A percentile compares a stretch with the other conserved stretches of the same genome.
phyloP scores from a whole-genome alignment of 768 basidiomycete species.

The Dioszegia hungarica region DNA sequence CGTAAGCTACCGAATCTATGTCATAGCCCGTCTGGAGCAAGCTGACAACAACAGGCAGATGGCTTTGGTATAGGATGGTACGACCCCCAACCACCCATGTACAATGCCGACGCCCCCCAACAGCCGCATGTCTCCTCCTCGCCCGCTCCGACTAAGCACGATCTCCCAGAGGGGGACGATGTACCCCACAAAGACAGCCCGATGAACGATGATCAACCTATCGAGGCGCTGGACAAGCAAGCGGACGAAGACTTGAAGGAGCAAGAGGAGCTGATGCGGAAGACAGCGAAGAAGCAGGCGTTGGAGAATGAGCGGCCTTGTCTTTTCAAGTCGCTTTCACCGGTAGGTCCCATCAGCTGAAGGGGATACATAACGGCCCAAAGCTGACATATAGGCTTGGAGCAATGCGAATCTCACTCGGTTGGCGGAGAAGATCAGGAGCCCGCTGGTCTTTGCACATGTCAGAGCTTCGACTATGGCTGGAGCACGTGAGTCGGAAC shows the following conservation, averaged over 20 bases:
- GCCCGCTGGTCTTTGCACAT: conserved; percentile 89
- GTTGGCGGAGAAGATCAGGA: conserved; percentile 94
- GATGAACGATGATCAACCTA: not conserved
- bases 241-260: not conserved
- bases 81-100: conserved; percentile 57
- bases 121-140: conserved; percentile 3
- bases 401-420: conserved; percentile 90
- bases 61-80: conserved; percentile 99
- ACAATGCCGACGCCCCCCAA: not conserved
- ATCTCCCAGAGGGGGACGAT: not conserved
- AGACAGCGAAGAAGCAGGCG: conserved; percentile 28
- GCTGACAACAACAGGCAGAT: conserved; percentile 52
- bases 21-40: not conserved
- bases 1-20: conserved; percentile 30
- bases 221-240: not conserved
- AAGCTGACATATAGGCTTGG: conserved; percentile 67
- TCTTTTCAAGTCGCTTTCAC: conserved; percentile 91
- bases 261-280: conserved; percentile 14
- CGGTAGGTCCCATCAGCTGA: conserved; percentile 55
- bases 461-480: conserved; percentile 78
- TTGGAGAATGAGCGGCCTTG: conserved; percentile 59
- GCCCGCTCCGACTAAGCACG: conserved; percentile 3
- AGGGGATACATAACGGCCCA: not conserved
- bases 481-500: conserved; percentile 42
- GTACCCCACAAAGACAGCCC: not conserved